Evolutionary conservation across 2,329 filamentous ascomycete genomes (phyloP).

Genomic region (Ophiostoma triangulosporum): DNA sequence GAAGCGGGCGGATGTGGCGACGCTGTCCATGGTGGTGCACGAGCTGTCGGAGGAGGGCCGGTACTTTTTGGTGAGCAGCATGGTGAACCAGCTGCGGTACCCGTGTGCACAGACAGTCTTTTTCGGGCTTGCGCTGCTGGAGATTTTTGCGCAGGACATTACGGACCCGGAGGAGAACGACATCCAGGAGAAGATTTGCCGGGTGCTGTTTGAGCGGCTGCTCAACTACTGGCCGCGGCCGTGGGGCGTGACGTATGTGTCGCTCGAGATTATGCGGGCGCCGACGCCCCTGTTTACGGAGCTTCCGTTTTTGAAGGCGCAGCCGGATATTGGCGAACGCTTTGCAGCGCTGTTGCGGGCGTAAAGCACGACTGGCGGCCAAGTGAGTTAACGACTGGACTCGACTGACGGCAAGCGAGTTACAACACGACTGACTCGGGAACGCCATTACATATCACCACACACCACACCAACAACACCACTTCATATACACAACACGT

Average conservation of each 20-base stretch:
- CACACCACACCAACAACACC: too few relatives aligned
- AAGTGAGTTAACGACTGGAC: too few relatives aligned
- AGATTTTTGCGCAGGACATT: conserved; percentile 69
- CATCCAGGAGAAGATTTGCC: conserved; percentile 70
- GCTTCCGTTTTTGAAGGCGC: conserved; percentile 77
- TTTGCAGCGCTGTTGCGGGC: conserved; percentile 17
- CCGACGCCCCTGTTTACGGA: conserved; percentile 86
- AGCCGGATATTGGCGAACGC: conserved; percentile 46
- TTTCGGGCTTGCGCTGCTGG: conserved; percentile 73
- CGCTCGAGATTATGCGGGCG: conserved; percentile 84
- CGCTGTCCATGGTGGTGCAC: conserved; percentile 64
- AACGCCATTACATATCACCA: too few relatives aligned
- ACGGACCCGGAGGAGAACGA: conserved; percentile 63
- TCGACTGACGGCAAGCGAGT: too few relatives aligned
- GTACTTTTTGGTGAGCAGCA: conserved; percentile 71
- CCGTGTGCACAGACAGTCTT: conserved; percentile 85
- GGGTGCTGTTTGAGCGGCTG: conserved; percentile 76
- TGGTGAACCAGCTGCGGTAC: conserved; percentile 84
- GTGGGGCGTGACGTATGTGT: conserved; percentile 82
- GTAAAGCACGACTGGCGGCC: too few relatives aligned
- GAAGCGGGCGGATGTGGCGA: conserved; percentile 52
- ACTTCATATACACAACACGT: background rate
- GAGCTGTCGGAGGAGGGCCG: conserved; percentile 64
- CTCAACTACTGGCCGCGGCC: conserved; percentile 86
- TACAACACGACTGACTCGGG: too few relatives aligned